phyloP scores from a whole-genome alignment of 139 green algal genomes.

The Mesotaenium endlicherianum region DNA sequence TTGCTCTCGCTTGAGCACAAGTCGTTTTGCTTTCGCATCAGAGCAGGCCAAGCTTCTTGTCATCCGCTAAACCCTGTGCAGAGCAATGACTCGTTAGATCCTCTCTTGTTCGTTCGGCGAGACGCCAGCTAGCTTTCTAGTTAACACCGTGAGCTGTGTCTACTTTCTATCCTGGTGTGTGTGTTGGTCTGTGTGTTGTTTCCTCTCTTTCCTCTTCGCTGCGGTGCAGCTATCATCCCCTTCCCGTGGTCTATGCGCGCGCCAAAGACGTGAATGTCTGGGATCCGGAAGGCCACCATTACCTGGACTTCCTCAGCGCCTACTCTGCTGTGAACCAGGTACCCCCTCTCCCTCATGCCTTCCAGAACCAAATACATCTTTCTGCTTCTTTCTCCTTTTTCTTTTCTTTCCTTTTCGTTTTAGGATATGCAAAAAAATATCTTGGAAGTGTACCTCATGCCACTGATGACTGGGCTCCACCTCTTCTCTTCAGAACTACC shows the following conservation, averaged over 20 bases:
- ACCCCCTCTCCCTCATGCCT: not conserved
- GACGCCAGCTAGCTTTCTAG: not conserved
- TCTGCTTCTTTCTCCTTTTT: not conserved
- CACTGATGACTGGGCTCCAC: not conserved
- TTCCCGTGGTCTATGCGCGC: slow-evolving; percentile 52
- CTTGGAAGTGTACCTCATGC: not conserved
- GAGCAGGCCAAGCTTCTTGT: not conserved
- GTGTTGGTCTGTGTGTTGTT: not conserved
- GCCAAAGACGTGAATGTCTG: slow-evolving; percentile 49
- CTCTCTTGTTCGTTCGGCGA: not conserved
- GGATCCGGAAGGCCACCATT: slow-evolving; percentile 53
- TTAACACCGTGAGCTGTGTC: not conserved
- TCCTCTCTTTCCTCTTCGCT: not conserved
- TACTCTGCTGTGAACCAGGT: slow-evolving; percentile 78
- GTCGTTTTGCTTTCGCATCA: not conserved
- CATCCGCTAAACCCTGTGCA: not conserved
- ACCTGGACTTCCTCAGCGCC: slow-evolving; percentile 57
- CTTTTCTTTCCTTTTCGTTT: not conserved
- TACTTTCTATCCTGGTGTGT: not conserved
- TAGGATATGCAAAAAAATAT: not conserved
- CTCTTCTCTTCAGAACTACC: too few relatives aligned
- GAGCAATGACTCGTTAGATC: too few relatives aligned
- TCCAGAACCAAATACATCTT: not conserved
- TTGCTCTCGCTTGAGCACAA: too few relatives aligned
- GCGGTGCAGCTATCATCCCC: slow-evolving; percentile 52